Evolutionary conservation across 345 rosid genomes (phyloP).

Genomic region (Corymbia maculata): DNA sequence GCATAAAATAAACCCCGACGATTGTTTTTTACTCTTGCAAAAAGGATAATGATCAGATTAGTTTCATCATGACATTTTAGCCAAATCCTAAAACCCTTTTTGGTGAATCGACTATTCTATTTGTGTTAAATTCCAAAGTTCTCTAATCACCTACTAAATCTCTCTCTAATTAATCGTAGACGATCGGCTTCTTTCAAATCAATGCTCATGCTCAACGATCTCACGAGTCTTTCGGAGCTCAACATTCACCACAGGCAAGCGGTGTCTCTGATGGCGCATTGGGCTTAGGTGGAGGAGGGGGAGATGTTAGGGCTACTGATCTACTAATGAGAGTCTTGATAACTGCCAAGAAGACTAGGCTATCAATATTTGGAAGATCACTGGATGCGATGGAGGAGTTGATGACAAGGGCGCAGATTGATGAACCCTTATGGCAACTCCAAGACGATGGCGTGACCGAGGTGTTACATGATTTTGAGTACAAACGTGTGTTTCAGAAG

Average conservation of each 20-base stretch:
- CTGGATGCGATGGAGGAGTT: conserved; percentile 1
- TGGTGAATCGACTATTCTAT: not conserved
- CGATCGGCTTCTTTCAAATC: not conserved
- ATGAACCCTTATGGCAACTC: not conserved
- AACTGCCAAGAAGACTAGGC: not conserved
- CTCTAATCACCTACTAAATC: not conserved
- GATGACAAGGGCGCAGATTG: not conserved
- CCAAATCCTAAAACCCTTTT: not conserved
- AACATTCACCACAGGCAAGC: not conserved
- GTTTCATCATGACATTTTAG: not conserved
- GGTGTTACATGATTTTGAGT: not conserved
- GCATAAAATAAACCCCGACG: not conserved
- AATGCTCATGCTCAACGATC: not conserved
- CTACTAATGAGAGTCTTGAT: not conserved
- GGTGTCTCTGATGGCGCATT: not conserved
- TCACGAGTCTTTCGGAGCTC: not conserved
- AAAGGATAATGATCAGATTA: not conserved
- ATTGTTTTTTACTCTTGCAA: not conserved
- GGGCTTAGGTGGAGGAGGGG: not conserved
- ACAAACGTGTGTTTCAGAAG: not conserved
- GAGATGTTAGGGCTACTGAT: not conserved
- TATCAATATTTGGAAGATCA: not conserved
- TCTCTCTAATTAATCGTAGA: not conserved
- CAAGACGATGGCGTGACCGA: not conserved
- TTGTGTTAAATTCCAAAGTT: not conserved